Evolutionary conservation across 352 stramenopile species (phyloP).

Genomic region (Globisporangium ultimum): DNA sequence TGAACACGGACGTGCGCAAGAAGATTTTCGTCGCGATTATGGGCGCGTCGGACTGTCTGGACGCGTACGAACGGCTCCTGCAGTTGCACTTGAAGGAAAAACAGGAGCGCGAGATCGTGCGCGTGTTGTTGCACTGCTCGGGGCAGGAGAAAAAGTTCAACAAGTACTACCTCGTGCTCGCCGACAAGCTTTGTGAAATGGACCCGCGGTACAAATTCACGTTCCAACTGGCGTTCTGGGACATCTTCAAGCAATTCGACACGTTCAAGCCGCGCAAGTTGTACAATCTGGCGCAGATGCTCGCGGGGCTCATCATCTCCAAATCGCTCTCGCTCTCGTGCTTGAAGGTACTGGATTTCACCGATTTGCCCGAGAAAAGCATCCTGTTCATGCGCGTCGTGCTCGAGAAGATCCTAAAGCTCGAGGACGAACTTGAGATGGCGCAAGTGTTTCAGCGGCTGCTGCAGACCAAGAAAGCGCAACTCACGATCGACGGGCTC

Average conservation of each 20-base stretch:
- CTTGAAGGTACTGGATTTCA: constrained; percentile 93
- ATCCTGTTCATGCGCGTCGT: constrained; percentile 89
- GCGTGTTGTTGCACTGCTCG: constrained; percentile 94
- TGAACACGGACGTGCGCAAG: constrained; percentile 96
- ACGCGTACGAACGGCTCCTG: constrained; percentile 95
- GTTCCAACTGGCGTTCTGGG: constrained; percentile 96
- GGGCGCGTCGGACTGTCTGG: constrained; percentile 92
- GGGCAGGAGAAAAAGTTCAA: constrained; percentile 90
- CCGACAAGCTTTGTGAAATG: constrained; percentile 91
- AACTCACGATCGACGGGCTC: constrained; percentile 73
- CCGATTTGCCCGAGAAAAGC: constrained; percentile 77
- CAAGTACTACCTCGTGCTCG: constrained; percentile 94
- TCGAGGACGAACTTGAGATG: constrained; percentile 64
- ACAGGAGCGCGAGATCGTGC: constrained; percentile 92
- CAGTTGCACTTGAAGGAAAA: constrained; percentile 89
- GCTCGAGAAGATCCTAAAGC: constrained; percentile 66
- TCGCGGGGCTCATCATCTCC: constrained; percentile 67
- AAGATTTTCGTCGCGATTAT: constrained; percentile 98
- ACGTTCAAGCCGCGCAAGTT: constrained; percentile 80
- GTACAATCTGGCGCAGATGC: constrained; percentile 89
- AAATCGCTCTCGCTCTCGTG: constrained; percentile 74
- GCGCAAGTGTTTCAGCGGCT: constrained; percentile 71
- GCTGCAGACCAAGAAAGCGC: constrained; percentile 76
- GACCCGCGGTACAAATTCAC: constrained; percentile 95
- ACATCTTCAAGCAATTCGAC: constrained; percentile 93